Evolutionary conservation across 305 asterid species (phyloP).

Genomic region (Fraxinus albicans): DNA sequence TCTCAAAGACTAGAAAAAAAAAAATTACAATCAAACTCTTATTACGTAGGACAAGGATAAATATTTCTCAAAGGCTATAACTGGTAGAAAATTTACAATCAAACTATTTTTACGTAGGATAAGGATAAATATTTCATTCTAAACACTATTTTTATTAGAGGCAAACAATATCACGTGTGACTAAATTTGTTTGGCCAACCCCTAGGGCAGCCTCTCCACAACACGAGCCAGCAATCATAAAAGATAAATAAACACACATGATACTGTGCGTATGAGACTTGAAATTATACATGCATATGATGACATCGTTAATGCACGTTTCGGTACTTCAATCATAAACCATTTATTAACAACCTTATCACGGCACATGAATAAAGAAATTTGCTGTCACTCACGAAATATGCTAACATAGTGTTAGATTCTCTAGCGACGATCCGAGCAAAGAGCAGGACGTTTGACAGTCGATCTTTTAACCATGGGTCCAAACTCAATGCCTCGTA

Average conservation of each 20-base stretch:
- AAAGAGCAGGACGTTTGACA: too few relatives aligned
- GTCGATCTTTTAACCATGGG: neutral
- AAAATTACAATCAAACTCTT: too few relatives aligned
- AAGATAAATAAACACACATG: neutral
- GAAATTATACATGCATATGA: too few relatives aligned
- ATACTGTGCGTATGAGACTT: too few relatives aligned
- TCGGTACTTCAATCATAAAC: too few relatives aligned
- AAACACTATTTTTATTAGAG: neutral
- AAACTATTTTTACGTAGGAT: neutral
- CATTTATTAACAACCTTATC: too few relatives aligned
- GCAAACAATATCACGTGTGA: neutral
- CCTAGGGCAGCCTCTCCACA: neutral
- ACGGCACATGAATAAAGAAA: neutral
- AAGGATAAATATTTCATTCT: neutral
- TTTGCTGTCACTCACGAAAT: neutral
- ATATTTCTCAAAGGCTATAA: too few relatives aligned
- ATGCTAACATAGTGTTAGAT: neutral
- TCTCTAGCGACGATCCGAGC: neutral
- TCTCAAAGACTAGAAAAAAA: neutral
- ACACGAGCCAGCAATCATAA: neutral
- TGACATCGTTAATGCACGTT: too few relatives aligned
- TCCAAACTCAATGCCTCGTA: neutral
- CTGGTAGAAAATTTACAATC: too few relatives aligned
- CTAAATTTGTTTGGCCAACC: too few relatives aligned
- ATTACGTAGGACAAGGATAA: too few relatives aligned